Evolutionary conservation across 129 eudicot species (phyloP).

Genomic region (Sambucus nigra): DNA sequence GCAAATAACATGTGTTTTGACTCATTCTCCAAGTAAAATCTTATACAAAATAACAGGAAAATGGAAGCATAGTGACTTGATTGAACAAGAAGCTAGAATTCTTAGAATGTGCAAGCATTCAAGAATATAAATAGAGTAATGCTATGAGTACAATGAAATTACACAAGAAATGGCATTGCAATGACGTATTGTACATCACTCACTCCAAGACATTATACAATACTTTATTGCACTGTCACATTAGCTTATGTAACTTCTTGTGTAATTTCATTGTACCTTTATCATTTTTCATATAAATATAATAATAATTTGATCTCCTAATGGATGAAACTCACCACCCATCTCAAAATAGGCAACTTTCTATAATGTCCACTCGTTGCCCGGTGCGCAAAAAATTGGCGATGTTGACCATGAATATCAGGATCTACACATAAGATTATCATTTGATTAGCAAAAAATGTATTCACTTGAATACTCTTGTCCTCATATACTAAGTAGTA

Average conservation of each 20-base stretch:
- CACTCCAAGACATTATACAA: too few species aligned
- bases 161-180: background rate
- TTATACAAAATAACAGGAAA: too few species aligned
- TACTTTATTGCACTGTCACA: too few species aligned
- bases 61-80: too few species aligned
- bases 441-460: background rate
- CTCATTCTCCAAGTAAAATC: too few species aligned
- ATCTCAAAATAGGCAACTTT: conserved; percentile 34
- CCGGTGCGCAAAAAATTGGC: conserved; percentile 29
- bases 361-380: conserved; percentile 43
- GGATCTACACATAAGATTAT: background rate
- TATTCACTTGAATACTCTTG: background rate
- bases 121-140: background rate
- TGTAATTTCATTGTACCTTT: too few species aligned
- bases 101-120: background rate
- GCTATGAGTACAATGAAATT: background rate
- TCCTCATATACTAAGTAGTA: background rate
- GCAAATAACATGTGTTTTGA: too few species aligned
- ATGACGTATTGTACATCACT: background rate
- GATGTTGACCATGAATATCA: conserved; percentile 9
- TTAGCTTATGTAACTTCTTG: too few species aligned
- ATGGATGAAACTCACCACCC: conserved; percentile 39
- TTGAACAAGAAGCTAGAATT: background rate
- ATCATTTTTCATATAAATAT: too few species aligned
- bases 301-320: too few species aligned